Base-by-base conservation (phyloP, 2,329 filamentous ascomycete genomes). In the Hypoxylon rubiginosum region DNA sequence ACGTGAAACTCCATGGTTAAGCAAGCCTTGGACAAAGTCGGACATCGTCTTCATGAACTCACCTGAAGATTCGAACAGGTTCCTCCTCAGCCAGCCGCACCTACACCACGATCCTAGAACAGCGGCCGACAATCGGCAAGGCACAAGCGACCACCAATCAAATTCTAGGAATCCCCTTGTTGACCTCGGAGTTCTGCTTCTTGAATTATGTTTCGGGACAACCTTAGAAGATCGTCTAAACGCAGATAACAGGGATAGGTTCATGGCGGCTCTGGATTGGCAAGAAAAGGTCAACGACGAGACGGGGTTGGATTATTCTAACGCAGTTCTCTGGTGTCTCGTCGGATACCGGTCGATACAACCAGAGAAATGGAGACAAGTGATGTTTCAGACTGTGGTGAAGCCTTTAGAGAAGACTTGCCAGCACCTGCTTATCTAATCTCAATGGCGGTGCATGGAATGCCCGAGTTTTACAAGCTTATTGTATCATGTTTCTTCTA, bases 121-220 rank as follows among this genome's bases (percentile, higher is more conserved):
- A 30, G 28, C 28, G 28, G 28, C 28, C 4, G 28, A 30, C 9
- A 30, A 4, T 30, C 15, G 6, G n/a, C 13, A 32, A 43, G 13
- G 36, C 7, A 21, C 9, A 21, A 17, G 21, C 5, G 24, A 10
- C n/a, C 32, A 2, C 15, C 24, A 30, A 3, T 8, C 21, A 34
- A 11, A 26, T 1, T 28, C 9, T 4, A 4, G 28, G 28, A 30
- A 30, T 30, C 9, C 28, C 4, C 28, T 24, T 49, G 8, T 64
- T 60, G 1, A 41, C 70, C 1, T 74, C 0, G 71, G 70, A 1
- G 69, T 74, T 3, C 36, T 73, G 10, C 68, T 75, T 8, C 46
- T 74, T 1, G 68, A 75, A 51, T 62, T 74, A 1, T 72, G 73
- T 51, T 75, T 73, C 21, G 62, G 69, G 3, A 52, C n/a, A 41